Evolutionary conservation across 805 yeast species (phyloP), one percentile per base, ranked within the genome.

Genomic region (Yarrowia bubula): DNA sequence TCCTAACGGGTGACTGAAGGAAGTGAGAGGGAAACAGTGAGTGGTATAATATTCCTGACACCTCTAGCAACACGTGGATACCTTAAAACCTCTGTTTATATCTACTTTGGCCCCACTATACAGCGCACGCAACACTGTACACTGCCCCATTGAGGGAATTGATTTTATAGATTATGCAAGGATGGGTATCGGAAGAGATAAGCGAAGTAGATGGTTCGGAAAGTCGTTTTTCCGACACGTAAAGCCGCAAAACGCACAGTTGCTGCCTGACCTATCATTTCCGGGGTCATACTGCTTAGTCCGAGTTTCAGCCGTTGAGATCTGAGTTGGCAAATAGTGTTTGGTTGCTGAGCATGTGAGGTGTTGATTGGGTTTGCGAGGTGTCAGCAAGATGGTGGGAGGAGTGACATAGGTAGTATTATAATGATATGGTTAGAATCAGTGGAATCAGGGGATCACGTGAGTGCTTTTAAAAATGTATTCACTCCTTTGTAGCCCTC

Each of bases 301-400:
- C 31, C 17, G 51, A 46, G 55, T 33, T 48, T 48, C 55, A 48
- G 53, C 53, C 53, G 39, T 35, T 33, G 41, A 33, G 55, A 48
- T 48, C 55, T 9, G 55, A 48, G 55, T 48, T 35, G 55, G 41
- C 55, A 35, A 48, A 48, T 48, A 48, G 55, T 18, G 55, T 48
- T 48, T 28, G 11, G 17, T 48, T 48, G 55, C 55, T 48, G 11
- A 41, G 11, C 41, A 48, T 48, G 55, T 48, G 55, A 33, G 41
- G 11, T 13, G 31, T 11, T 48, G 55, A 48, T 48, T 48, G 55
- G 55, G 17, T 31, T n/a, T 8, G 37, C 6, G 17, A 17, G 48
- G 9, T 11, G 18, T 43, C 13, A 9, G 42, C 7, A 8, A 38
- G 15, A 7, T 38, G 17, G 11, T 17, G 18, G 22, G 8, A 22